Base-by-base conservation (phyloP, 2,329 filamentous ascomycete genomes). In the Clarireedia homoeocarpa region DNA sequence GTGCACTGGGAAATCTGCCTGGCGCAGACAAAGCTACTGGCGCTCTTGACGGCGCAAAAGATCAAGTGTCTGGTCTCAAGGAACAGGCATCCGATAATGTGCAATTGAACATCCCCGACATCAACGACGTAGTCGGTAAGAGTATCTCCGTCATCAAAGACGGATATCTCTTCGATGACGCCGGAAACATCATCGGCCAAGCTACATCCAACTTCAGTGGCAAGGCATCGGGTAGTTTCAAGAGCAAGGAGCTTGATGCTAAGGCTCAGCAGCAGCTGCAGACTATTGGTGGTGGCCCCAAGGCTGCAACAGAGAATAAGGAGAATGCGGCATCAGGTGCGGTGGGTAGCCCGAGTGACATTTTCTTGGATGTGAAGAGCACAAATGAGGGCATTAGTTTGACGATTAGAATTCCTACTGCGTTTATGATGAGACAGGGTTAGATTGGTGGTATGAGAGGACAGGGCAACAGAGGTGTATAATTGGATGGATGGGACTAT, bases 141-240 rank as follows among this genome's bases (percentile, higher is more conserved):
- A 78, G 82, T 40, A 51, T 55, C 2, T 55, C 53, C 24, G 83
- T 89, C 61, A 86, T 88, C 73, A 88, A 88, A 72, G 79, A 80
- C 3, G 85, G 86, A 42, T 81, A 83, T 48, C 73, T 81, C 0
- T 80, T 84, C 24, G 81, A 83, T 63, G 70, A 69, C 3, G 69
- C 71, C 44, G 81, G 81, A 0, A 69, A 73, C 49, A 74, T 85
- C 45, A 77, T 88, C 51, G 85, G 85, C 36, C 78, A 79, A 56
- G 81, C 78, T 12, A 55, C 53, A 12, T 51, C 53, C 2, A 55
- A 55, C 14, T 55, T 55, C 23, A 51, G 47, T 6, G 53, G 53
- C 5, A 55, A 55, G 12, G 53, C 53, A 36, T 23, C 30, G 4
- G 53, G 53, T 36, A 51, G 26, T 2, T 55, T 55, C 10, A 55